Percentiles rank a stretch among this genome's conserved stretches.
phyloP scores from a whole-genome alignment of 2,329 filamentous ascomycete species.

The Sphaerulina vaccinii region DNA sequence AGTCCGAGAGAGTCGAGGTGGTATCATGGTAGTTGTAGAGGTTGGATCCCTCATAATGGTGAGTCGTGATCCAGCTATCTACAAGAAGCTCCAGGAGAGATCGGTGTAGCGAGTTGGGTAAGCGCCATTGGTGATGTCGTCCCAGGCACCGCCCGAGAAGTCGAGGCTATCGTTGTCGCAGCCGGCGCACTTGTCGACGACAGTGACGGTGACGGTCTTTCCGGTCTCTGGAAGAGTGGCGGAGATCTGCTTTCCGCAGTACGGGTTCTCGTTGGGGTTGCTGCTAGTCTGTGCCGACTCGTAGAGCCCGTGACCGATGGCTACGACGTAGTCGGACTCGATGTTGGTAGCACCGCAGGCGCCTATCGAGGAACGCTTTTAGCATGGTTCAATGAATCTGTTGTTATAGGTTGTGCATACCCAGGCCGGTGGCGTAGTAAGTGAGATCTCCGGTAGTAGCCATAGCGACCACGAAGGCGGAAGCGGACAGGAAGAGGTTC shows the following conservation, averaged over 20 bases:
- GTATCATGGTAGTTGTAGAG: too few species aligned
- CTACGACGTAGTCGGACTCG: slow-evolving; percentile 13
- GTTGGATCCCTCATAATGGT: too few species aligned
- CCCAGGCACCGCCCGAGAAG: slow-evolving; percentile 13
- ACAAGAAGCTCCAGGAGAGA: slow-evolving; percentile 1
- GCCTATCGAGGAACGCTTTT: slow-evolving; percentile 37
- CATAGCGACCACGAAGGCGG: not conserved
- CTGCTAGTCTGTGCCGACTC: slow-evolving; percentile 50
- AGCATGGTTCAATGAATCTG: not conserved
- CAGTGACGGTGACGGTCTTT: slow-evolving; percentile 59
- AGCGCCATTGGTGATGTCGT: slow-evolving; percentile 11
- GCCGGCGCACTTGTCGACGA: slow-evolving; percentile 65
- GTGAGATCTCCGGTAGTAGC: slow-evolving; percentile 8
- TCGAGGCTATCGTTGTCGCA: slow-evolving; percentile 48
- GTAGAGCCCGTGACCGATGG: slow-evolving; percentile 51
- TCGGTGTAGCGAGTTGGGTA: not conserved
- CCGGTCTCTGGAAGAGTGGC: slow-evolving; percentile 47
- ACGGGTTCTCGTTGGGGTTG: slow-evolving; percentile 62
- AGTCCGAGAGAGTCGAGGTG: too few species aligned
- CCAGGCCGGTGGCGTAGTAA: slow-evolving; percentile 3
- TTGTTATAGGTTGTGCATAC: not conserved
- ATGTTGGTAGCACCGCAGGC: slow-evolving; percentile 10
- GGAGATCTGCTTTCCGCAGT: slow-evolving; percentile 67
- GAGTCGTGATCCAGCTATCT: too few species aligned
- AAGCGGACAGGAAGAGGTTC: not conserved